Evolutionary conservation across 2,329 filamentous ascomycete species (phyloP).

Genomic region (Colletotrichum eleusines): DNA sequence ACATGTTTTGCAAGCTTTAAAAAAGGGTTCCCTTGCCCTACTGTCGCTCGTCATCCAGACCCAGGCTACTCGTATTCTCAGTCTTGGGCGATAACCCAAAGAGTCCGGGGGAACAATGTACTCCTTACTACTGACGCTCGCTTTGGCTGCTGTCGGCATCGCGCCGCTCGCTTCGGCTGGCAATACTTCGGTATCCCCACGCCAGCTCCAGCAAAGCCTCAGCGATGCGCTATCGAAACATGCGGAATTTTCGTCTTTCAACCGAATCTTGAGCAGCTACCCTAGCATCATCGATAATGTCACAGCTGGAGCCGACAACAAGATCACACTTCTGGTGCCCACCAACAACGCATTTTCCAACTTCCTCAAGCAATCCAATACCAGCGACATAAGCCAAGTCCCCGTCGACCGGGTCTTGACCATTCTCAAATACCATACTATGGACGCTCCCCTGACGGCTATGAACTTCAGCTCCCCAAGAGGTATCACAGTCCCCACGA

Average conservation of each 20-base stretch:
- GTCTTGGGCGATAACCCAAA: not conserved
- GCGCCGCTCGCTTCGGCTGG: not conserved
- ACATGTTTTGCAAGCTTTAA: not conserved
- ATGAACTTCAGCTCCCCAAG: slow-evolving; percentile 38
- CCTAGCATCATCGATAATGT: slow-evolving; percentile 24
- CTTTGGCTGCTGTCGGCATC: not conserved
- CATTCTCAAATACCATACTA: slow-evolving; percentile 51
- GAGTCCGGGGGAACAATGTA: slow-evolving; percentile 4
- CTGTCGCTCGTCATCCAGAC: not conserved
- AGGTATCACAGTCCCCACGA: slow-evolving; percentile 43
- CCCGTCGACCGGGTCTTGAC: slow-evolving; percentile 51
- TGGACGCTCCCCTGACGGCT: slow-evolving; percentile 40
- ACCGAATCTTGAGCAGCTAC: slow-evolving; percentile 16
- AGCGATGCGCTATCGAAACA: slow-evolving; percentile 14
- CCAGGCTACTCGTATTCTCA: not conserved
- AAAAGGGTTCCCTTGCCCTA: not conserved
- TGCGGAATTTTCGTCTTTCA: slow-evolving; percentile 35
- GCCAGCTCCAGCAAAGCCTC: slow-evolving; percentile 24
- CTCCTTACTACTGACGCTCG: slow-evolving; percentile 4
- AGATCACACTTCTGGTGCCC: slow-evolving; percentile 37
- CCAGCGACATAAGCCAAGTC: slow-evolving; percentile 50
- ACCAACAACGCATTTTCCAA: slow-evolving; percentile 30
- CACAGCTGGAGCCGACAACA: not conserved
- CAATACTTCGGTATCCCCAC: not conserved
- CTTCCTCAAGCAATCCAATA: slow-evolving; percentile 28